phyloP scores from a whole-genome alignment of 345 rosid species.

The Carallia pectinifolia region DNA sequence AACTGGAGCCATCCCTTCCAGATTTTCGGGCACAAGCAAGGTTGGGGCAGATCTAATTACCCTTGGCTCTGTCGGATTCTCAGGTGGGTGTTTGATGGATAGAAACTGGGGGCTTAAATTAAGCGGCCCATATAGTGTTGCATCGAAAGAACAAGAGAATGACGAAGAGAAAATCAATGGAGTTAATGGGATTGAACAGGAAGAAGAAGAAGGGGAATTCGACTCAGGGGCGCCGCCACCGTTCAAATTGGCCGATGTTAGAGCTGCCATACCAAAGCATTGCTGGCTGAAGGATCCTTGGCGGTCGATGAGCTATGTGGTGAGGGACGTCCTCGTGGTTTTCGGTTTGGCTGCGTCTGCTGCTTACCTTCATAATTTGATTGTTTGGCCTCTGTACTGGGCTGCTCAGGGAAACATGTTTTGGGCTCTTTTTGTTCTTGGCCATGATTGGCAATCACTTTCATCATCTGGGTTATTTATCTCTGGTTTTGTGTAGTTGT shows the following conservation, averaged over 20 bases:
- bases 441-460: slow-evolving; percentile 71
- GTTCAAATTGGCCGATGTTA: slow-evolving; percentile 64
- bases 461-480: not conserved
- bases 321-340: slow-evolving; percentile 67
- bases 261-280: slow-evolving; percentile 84
- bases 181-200: slow-evolving; percentile 2
- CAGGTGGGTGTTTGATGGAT: slow-evolving; percentile 11
- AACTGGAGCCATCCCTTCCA: slow-evolving; percentile 29
- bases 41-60: not conserved
- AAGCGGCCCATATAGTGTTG: slow-evolving; percentile 16
- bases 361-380: slow-evolving; percentile 59
- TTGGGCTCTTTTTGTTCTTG: slow-evolving; percentile 94
- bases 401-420: slow-evolving; percentile 88
- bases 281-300: slow-evolving; percentile 90
- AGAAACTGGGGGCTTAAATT: slow-evolving; percentile 17
- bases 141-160: slow-evolving; percentile 7
- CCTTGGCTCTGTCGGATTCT: not conserved
- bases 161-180: not conserved
- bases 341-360: slow-evolving; percentile 79
- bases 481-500: not conserved
- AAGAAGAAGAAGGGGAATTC: slow-evolving; percentile 23
- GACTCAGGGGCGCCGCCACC: slow-evolving; percentile 76
- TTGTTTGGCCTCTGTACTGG: slow-evolving; percentile 94
- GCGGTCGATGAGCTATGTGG: slow-evolving; percentile 76
- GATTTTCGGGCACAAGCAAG: slow-evolving; percentile 19